Evolutionary conservation across 2,329 filamentous ascomycete genomes (phyloP).

Genomic region (Claviceps pusilla): DNA sequence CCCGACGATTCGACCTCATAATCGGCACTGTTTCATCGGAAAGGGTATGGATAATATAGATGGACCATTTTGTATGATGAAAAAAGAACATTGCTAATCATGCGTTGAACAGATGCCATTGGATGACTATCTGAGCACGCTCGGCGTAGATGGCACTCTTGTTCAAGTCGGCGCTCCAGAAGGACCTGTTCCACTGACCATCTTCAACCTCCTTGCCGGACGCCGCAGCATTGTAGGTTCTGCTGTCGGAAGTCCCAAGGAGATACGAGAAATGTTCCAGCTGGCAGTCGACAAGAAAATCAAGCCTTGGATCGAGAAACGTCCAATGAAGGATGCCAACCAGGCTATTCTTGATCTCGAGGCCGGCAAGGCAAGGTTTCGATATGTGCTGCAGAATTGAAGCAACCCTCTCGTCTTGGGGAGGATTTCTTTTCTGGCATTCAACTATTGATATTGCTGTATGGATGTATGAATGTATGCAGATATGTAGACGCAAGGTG

Average conservation of each 20-base stretch:
- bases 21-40: constrained; percentile 38
- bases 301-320: constrained; percentile 39
- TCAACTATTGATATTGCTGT: too few relatives aligned
- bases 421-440: too few relatives aligned
- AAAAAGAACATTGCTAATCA: neutral
- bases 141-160: constrained; percentile 44
- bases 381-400: constrained; percentile 31
- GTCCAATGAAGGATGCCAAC: constrained; percentile 41
- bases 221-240: constrained; percentile 33
- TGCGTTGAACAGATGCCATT: constrained; percentile 37
- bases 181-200: constrained; percentile 5
- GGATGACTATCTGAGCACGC: constrained; percentile 41
- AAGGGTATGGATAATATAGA: constrained; percentile 8
- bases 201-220: constrained; percentile 39
- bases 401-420: neutral
- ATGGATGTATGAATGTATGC: too few relatives aligned
- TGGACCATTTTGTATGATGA: too few relatives aligned
- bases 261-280: constrained; percentile 45
- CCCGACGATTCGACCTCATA: constrained; percentile 39
- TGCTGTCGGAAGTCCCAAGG: constrained; percentile 32
- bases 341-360: constrained; percentile 41
- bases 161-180: constrained; percentile 42
- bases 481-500: neutral
- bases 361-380: constrained; percentile 34
- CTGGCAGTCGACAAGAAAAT: constrained; percentile 40